Evolutionary conservation across 164 flowering plant species (phyloP).

Genomic region (Piper longum): DNA sequence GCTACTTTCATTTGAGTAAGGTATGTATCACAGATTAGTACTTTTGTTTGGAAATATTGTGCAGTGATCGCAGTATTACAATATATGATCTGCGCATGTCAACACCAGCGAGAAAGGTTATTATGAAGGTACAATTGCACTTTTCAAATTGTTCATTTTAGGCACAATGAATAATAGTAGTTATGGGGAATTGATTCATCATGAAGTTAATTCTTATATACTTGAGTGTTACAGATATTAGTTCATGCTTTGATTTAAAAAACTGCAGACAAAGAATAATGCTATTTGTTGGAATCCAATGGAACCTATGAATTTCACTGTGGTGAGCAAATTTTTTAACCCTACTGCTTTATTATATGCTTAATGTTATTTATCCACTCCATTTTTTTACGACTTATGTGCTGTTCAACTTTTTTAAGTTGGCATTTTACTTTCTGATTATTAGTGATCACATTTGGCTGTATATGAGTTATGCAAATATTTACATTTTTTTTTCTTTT

Average conservation of each 20-base stretch:
- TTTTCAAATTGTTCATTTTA: neutral
- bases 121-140: slow-evolving; percentile 62
- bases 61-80: slow-evolving; percentile 79
- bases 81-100: slow-evolving; percentile 78
- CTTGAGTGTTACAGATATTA: neutral
- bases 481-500: neutral
- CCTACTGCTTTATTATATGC: neutral
- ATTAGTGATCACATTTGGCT: no score
- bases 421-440: neutral
- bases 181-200: no score
- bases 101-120: slow-evolving; percentile 54
- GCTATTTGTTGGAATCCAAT: slow-evolving; percentile 90
- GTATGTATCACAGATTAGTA: neutral
- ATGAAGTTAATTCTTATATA: neutral
- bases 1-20: neutral
- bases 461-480: neutral
- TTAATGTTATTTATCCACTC: neutral
- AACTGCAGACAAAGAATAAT: slow-evolving; percentile 71
- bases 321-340: slow-evolving; percentile 33
- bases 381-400: neutral
- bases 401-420: neutral
- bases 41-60: slow-evolving; percentile 5
- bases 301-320: slow-evolving; percentile 98
- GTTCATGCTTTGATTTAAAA: slow-evolving; percentile 6
- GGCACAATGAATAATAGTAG: no score